Percentiles rank a stretch among this genome's conserved stretches.
These are phyloP conservation scores for Boletus patriciae DNA, from an alignment of 768 basidiomycete species.

Conservation along the genomic window DNA sequence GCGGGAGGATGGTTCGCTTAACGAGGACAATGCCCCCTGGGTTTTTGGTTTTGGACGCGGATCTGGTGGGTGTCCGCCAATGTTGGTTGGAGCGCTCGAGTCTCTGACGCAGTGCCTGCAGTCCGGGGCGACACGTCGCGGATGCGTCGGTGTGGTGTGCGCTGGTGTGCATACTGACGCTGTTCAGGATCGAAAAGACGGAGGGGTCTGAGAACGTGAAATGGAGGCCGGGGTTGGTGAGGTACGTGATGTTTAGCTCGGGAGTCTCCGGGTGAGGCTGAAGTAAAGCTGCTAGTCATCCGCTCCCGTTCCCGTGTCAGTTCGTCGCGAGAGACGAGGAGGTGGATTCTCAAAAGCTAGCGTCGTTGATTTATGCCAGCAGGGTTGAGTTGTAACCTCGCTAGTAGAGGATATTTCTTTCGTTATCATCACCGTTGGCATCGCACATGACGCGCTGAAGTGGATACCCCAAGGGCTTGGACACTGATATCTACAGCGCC, in stretches of 20 bases:
- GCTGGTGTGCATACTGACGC: conserved; percentile 15
- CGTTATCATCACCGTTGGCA: no score
- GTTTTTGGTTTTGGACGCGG: conserved; percentile 24
- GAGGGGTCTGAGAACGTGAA: conserved; percentile 16
- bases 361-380: not conserved
- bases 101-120: not conserved
- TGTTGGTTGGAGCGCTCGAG: not conserved
- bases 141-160: conserved; percentile 26
- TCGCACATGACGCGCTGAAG: no score
- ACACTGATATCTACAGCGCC: no score
- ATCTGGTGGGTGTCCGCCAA: conserved; percentile 13
- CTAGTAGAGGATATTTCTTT: no score
- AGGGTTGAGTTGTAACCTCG: no score
- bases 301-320: not conserved
- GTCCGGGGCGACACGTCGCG: conserved; percentile 23
- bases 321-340: conserved; percentile 14
- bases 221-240: conserved; percentile 16
- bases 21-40: conserved; percentile 11
- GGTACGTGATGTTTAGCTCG: not conserved
- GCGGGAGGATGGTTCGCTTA: conserved; percentile 14
- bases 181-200: conserved; percentile 15
- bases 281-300: conserved; percentile 11
- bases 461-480: no score
- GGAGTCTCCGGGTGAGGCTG: no score
- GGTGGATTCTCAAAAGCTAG: conserved; percentile 15